Conservation (phyloP, 768 basidiomycete genomes). For the Sporobolomyces phaffii region DNA sequence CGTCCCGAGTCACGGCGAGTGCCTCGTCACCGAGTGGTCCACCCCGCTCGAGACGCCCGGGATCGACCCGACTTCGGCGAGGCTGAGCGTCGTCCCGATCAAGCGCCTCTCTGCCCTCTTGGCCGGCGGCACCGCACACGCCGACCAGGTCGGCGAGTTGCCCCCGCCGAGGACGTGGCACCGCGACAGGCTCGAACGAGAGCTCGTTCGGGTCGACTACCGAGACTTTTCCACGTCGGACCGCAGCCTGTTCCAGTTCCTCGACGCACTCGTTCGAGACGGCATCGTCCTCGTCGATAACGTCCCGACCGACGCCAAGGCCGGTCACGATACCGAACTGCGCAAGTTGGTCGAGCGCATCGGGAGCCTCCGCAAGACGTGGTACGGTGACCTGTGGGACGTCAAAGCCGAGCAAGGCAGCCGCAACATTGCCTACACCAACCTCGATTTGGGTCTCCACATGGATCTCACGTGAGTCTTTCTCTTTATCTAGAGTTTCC, state of each 20-base stretch:
- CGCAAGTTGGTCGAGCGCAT: slow-evolving; percentile 61
- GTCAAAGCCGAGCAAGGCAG: slow-evolving; percentile 69
- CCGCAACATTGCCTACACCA: slow-evolving; percentile 90
- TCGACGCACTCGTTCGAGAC: slow-evolving; percentile 64
- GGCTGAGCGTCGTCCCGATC: slow-evolving; percentile 32
- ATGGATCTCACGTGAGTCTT: slow-evolving; percentile 84
- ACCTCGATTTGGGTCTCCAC: slow-evolving; percentile 77
- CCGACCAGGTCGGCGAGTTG: background rate
- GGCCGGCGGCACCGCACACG: background rate
- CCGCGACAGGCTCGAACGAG: slow-evolving; percentile 52
- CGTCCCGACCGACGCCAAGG: slow-evolving; percentile 62
- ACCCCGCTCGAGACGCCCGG: slow-evolving; percentile 52
- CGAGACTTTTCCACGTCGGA: slow-evolving; percentile 50
- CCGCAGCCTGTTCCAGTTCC: slow-evolving; percentile 54
- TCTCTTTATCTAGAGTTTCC: no score
- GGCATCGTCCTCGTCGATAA: slow-evolving; percentile 68
- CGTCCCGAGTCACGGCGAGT: slow-evolving; percentile 45
- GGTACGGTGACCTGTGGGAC: slow-evolving; percentile 62
- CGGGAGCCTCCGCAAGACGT: slow-evolving; percentile 73
- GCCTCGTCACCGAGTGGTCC: slow-evolving; percentile 51
- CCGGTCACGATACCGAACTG: slow-evolving; percentile 61
- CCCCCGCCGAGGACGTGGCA: slow-evolving; percentile 41
- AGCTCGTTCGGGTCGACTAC: slow-evolving; percentile 50
- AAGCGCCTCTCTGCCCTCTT: slow-evolving; percentile 40
- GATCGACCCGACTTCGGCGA: slow-evolving; percentile 4